Evolutionary conservation across 768 basidiomycete species (phyloP), one percentile per base, ranked within the genome.

Genomic region (Suillus cothurnatus): DNA sequence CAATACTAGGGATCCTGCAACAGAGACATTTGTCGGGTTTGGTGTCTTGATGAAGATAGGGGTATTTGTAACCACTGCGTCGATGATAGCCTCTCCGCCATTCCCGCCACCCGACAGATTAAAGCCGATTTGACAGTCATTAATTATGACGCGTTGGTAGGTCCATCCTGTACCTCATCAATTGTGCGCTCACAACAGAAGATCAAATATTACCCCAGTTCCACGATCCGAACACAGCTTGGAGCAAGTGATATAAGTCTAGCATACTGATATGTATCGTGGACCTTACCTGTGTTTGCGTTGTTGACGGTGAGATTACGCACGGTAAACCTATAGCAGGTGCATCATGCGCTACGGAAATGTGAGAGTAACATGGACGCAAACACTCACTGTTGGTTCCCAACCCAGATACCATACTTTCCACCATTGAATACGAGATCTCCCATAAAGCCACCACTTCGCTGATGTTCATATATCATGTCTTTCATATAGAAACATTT

Each of bases 291-390:
- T 53, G 41, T 72, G 19, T 71, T 64, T 31, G 86, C 85, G 67
- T 86, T 83, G 69, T 85, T 87, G 67, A 88, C 73, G 2, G 84
- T 86, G 62, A 88, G 69, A 66, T 88, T 88, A 4, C 86, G 81
- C 9, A 88, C 82, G 1, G 85, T 87, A 67, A 88, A 55, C 32
- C 53, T 55, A 34, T n/a, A n/a, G 12, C 3, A n/a, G 32, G 34
- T 14, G 21, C 12, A n/a, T 55, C 12, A 32, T 55, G 11, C 15
- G 21, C 12, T n/a, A 32, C 32, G 31, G 11, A 34, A 55, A 21
- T 55, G 14, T 31, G 32, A 55, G 12, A 34, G 6, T 7, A n/a
- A 7, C 12, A 32, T n/a, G 53, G n/a, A 55, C 21, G 32, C 31
- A n/a, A 55, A 55, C 12, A 34, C 53, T 34, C 12, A 88, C 57